Evolutionary conservation across 2,329 filamentous ascomycete genomes (phyloP).

Genomic region (Alternaria sp.): DNA sequence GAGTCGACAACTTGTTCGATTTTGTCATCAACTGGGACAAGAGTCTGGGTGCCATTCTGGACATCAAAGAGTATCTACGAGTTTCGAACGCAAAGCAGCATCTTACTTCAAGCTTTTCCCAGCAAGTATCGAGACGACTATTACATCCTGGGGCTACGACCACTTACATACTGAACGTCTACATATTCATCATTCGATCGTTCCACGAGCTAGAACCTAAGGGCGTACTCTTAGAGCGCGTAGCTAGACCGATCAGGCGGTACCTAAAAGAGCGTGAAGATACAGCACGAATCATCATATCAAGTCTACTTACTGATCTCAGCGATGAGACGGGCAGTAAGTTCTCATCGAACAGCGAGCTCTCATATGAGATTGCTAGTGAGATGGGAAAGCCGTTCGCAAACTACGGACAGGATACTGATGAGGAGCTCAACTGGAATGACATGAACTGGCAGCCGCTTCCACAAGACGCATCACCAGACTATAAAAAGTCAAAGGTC

Average conservation of each 20-base stretch:
- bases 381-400: conserved; percentile 70
- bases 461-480: conserved; percentile 87
- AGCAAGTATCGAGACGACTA: conserved; percentile 70
- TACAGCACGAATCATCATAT: conserved; percentile 79
- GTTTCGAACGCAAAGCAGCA: conserved; percentile 73
- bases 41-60: conserved; percentile 75
- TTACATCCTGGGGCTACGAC: conserved; percentile 81
- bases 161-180: conserved; percentile 77
- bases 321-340: conserved; percentile 56
- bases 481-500: conserved; percentile 88
- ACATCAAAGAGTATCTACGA: conserved; percentile 75
- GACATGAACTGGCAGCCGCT: conserved; percentile 95
- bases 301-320: conserved; percentile 72
- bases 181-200: conserved; percentile 80
- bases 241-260: conserved; percentile 76
- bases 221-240: conserved; percentile 78
- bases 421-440: conserved; percentile 82
- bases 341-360: conserved; percentile 68
- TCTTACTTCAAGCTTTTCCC: conserved; percentile 74
- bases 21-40: conserved; percentile 80
- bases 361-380: conserved; percentile 72
- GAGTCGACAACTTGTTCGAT: conserved; percentile 78
- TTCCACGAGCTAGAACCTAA: conserved; percentile 80
- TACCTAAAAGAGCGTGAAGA: conserved; percentile 81
- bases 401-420: conserved; percentile 60